Evolutionary conservation across 352 stramenopile species (phyloP).

Genomic region (Pythium dissotocum): DNA sequence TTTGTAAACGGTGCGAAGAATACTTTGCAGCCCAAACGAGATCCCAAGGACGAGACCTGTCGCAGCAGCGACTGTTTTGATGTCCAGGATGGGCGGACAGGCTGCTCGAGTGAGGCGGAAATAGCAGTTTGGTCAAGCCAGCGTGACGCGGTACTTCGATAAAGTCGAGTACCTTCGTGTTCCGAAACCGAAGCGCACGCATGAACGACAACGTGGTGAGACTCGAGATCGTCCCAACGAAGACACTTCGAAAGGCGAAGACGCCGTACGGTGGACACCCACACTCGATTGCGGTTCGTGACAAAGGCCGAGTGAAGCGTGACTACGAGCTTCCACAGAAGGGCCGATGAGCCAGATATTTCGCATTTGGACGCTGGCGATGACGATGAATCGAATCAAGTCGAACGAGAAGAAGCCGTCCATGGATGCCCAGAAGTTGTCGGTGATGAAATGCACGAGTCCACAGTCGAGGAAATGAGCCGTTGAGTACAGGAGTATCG

Average conservation of each 20-base stretch:
- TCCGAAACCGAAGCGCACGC: slow-evolving; percentile 17
- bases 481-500: slow-evolving; percentile 35
- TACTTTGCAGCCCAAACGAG: neutral
- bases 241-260: slow-evolving; percentile 13
- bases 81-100: slow-evolving; percentile 2
- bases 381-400: slow-evolving; percentile 16
- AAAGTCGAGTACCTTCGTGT: slow-evolving; percentile 12
- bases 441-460: slow-evolving; percentile 23
- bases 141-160: slow-evolving; percentile 13
- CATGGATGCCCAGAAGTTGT: neutral
- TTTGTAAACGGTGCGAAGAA: neutral
- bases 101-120: neutral
- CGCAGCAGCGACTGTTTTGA: neutral
- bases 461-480: slow-evolving; percentile 45
- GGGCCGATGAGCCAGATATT: slow-evolving; percentile 35
- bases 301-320: neutral
- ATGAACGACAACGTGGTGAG: slow-evolving; percentile 15
- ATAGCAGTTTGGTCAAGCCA: neutral
- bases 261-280: slow-evolving; percentile 9
- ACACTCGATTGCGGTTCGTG: neutral
- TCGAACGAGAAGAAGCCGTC: slow-evolving; percentile 28
- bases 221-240: slow-evolving; percentile 5
- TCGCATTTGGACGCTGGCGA: slow-evolving; percentile 38
- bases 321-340: slow-evolving; percentile 20
- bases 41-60: neutral